Conservation (phyloP, 306 rosid genomes). For the Geum urbanum region DNA sequence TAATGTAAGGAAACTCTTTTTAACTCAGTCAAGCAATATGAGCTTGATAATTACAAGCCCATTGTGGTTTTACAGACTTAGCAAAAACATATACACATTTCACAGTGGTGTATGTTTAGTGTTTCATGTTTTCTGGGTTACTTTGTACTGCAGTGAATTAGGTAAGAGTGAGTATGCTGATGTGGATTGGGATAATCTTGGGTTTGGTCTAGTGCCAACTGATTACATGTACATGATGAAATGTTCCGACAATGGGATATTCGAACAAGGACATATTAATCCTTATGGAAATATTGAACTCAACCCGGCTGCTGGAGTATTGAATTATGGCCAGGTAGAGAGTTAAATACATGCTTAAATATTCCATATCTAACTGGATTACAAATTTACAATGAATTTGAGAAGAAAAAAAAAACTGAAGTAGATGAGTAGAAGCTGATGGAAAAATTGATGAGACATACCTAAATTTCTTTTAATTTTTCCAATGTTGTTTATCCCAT, state of each 20-base stretch:
- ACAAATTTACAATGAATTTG: too few species aligned
- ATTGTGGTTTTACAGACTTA: background rate
- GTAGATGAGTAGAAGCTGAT: background rate
- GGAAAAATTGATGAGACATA: background rate
- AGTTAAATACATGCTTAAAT: background rate
- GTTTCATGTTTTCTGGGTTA: background rate
- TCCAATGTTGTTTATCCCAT: background rate
- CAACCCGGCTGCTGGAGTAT: slow-evolving; percentile 80
- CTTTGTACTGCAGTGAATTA: slow-evolving; percentile 9
- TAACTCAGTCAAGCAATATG: background rate
- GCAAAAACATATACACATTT: background rate
- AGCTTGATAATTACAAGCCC: background rate
- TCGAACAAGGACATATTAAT: slow-evolving; percentile 48
- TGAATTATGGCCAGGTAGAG: slow-evolving; percentile 85
- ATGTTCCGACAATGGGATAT: slow-evolving; percentile 39
- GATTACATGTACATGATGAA: slow-evolving; percentile 69
- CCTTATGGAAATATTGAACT: slow-evolving; percentile 62
- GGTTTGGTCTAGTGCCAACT: slow-evolving; percentile 64
- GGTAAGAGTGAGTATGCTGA: slow-evolving; percentile 52
- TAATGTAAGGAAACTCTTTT: background rate
- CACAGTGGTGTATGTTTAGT: background rate
- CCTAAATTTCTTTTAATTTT: background rate
- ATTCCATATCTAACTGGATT: background rate
- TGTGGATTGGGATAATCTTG: slow-evolving; percentile 75
- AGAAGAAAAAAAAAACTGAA: too few species aligned